These are phyloP conservation scores for Psilocybe cubensis DNA, from an alignment of 768 basidiomycete species.

Conservation along the genomic window DNA sequence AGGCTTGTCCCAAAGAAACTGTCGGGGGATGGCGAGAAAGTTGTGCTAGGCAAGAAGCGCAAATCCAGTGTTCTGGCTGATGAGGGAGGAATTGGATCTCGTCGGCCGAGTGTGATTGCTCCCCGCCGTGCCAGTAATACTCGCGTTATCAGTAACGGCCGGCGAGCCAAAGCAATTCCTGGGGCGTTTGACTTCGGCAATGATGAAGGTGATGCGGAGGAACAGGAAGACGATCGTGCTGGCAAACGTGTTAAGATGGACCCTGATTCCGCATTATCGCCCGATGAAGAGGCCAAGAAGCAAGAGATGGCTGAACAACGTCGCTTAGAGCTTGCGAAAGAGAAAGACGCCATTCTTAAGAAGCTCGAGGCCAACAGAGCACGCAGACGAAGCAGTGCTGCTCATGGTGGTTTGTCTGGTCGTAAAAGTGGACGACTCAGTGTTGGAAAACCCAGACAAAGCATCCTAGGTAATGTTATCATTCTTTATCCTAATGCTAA, in stretches of 20 bases:
- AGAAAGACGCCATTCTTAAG: constrained; percentile 61
- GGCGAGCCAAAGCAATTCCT: constrained; percentile 44
- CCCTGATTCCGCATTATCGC: constrained; percentile 25
- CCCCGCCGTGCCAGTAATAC: constrained; percentile 38
- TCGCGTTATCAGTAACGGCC: constrained; percentile 51
- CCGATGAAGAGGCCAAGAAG: constrained; percentile 36
- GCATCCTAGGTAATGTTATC: constrained; percentile 40
- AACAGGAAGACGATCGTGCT: constrained; percentile 39
- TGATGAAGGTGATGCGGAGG: constrained; percentile 46
- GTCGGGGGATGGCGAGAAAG: constrained; percentile 22
- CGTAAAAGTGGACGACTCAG: constrained; percentile 38
- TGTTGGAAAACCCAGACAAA: constrained; percentile 26
- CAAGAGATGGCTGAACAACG: constrained; percentile 47
- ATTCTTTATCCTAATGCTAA: constrained; percentile 7
- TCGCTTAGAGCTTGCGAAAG: constrained; percentile 50
- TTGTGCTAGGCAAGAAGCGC: constrained; percentile 43
- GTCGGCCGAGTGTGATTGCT: constrained; percentile 27
- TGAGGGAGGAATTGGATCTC: constrained; percentile 25
- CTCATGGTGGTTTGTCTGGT: constrained; percentile 31
- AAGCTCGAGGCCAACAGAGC: constrained; percentile 71
- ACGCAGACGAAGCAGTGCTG: constrained; percentile 70
- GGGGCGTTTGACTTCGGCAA: constrained; percentile 63
- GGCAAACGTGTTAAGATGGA: constrained; percentile 40
- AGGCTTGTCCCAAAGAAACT: constrained; percentile 20
- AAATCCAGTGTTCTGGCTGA: constrained; percentile 56